These are phyloP conservation scores for Rosa persica DNA, from an alignment of 306 rosid species.

Conservation along the genomic window DNA sequence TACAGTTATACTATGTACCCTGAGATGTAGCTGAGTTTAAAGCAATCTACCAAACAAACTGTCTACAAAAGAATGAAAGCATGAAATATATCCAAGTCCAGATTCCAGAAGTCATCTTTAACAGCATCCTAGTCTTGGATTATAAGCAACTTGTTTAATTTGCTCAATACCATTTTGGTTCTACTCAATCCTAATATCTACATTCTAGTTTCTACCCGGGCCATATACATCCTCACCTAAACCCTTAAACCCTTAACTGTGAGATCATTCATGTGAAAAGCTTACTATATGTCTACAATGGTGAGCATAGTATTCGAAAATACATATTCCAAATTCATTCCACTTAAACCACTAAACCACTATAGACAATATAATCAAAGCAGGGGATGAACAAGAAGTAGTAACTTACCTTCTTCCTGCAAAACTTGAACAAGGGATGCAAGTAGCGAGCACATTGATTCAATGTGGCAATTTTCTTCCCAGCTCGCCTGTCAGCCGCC, in stretches of 20 bases:
- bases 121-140: neutral
- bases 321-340: neutral
- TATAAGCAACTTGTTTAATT: neutral
- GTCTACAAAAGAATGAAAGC: neutral
- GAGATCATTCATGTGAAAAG: neutral
- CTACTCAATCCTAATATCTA: neutral
- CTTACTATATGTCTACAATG: neutral
- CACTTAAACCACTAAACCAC: neutral
- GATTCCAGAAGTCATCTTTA: neutral
- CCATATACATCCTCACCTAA: neutral
- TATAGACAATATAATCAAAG: neutral
- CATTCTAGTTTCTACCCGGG: neutral
- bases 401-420: conserved; percentile 83
- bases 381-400: neutral
- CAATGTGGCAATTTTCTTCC: conserved; percentile 93
- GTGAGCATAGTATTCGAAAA: neutral
- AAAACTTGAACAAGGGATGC: conserved; percentile 88
- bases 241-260: neutral
- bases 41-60: neutral
- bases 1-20: neutral
- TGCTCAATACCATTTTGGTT: neutral
- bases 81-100: neutral
- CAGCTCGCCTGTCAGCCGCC: conserved; percentile 75
- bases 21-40: neutral
- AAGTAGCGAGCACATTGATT: conserved; percentile 96